These are phyloP conservation scores for Erucastrum elatum DNA, from an alignment of 345 rosid species.

Conservation along the genomic window DNA sequence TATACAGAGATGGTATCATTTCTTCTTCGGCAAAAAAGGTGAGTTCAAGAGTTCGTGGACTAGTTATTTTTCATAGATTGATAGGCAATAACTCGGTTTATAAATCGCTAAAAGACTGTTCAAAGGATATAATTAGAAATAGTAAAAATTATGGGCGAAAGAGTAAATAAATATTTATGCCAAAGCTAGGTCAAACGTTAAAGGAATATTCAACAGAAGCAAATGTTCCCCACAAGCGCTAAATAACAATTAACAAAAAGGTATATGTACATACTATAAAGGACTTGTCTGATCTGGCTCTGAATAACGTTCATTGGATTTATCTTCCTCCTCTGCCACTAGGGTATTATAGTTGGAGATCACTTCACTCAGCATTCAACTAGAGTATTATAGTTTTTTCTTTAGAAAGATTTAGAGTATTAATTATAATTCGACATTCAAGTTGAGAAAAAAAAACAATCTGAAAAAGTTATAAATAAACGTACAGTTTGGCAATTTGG, in stretches of 20 bases:
- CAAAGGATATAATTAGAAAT: background rate
- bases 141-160: background rate
- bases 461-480: conserved; percentile 17
- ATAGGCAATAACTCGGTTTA: background rate
- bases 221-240: conserved; percentile 10
- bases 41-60: background rate
- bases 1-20: background rate
- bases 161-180: background rate
- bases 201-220: conserved; percentile 24
- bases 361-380: conserved; percentile 14
- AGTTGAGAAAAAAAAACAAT: conserved; percentile 13
- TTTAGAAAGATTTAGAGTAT: background rate
- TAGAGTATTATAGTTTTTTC: background rate
- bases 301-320: conserved; percentile 30
- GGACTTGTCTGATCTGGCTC: conserved; percentile 31
- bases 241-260: background rate
- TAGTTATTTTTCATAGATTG: background rate
- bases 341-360: conserved; percentile 22
- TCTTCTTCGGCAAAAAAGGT: background rate
- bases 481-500: conserved; percentile 23
- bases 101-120: background rate
- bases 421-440: conserved; percentile 9
- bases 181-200: conserved; percentile 8
- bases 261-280: background rate
- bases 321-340: conserved; percentile 31